Conservation (phyloP, 352 stramenopile species). For the Bremia lactucae region DNA sequence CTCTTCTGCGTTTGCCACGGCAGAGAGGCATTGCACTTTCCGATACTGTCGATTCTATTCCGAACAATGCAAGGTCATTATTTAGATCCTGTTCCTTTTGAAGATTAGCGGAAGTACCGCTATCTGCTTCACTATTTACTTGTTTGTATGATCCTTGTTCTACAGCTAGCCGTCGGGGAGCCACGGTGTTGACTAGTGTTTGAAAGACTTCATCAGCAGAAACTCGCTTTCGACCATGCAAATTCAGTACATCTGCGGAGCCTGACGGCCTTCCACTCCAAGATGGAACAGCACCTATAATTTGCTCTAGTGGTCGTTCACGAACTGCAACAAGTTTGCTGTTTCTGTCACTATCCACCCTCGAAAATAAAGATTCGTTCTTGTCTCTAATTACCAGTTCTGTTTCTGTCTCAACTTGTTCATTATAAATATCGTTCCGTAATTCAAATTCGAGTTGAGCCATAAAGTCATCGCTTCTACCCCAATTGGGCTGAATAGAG, state of each 20-base stretch:
- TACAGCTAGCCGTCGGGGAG: neutral
- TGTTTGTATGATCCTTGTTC: neutral
- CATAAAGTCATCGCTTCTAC: slow-evolving; percentile 13
- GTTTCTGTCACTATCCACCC: slow-evolving; percentile 16
- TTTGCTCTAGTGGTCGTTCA: slow-evolving; percentile 32
- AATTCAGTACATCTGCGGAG: neutral
- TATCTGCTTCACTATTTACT: slow-evolving; percentile 18
- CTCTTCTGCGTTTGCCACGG: slow-evolving; percentile 3
- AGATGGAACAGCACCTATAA: slow-evolving; percentile 2
- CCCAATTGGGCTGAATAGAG: neutral
- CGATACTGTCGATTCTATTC: neutral
- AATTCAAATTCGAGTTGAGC: slow-evolving; percentile 19
- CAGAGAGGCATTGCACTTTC: neutral
- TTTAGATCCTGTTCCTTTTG: slow-evolving; percentile 34
- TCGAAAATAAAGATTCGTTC: neutral
- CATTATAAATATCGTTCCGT: slow-evolving; percentile 10
- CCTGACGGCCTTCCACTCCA: neutral
- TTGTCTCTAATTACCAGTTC: neutral
- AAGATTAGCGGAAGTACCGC: slow-evolving; percentile 28
- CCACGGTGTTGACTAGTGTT: neutral
- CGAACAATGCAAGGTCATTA: slow-evolving; percentile 3
- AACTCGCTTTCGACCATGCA: slow-evolving; percentile 3
- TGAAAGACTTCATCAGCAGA: neutral
- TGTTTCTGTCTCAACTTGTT: slow-evolving; percentile 1
- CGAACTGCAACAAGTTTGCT: slow-evolving; percentile 33